Percentiles rank a stretch among this genome's conserved stretches.
Evolutionary conservation across 352 stramenopile species (phyloP).

Genomic region (Aphanomyces cochlioides): DNA sequence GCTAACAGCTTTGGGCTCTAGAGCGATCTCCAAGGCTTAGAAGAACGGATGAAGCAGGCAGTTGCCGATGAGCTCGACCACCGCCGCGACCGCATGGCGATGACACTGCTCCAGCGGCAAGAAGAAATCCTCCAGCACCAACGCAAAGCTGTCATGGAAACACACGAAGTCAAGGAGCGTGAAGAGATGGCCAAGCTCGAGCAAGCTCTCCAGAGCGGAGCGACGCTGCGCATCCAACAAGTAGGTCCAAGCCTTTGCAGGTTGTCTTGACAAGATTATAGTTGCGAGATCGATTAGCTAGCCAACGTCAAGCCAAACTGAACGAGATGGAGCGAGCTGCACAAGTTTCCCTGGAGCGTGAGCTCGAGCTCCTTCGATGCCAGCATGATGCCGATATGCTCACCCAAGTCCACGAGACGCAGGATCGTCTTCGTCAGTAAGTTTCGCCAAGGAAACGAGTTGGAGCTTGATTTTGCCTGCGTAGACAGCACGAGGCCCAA

Average conservation of each 20-base stretch:
- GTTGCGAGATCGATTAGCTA: conserved; percentile 5
- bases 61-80: not conserved
- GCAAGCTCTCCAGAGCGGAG: conserved; percentile 4
- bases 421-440: conserved; percentile 1
- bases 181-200: conserved; percentile 15
- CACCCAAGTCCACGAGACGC: not conserved
- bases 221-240: conserved; percentile 16
- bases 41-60: not conserved
- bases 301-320: conserved; percentile 1
- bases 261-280: not conserved
- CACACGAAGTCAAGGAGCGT: not conserved
- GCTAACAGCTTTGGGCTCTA: not conserved
- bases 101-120: not conserved
- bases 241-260: not conserved
- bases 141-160: not conserved
- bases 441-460: not conserved
- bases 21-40: not conserved
- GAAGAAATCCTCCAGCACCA: not conserved
- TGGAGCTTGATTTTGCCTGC: not conserved
- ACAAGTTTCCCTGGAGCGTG: not conserved
- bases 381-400: not conserved
- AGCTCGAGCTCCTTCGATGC: not conserved
- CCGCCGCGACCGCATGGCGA: not conserved
- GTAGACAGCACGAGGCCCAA: conserved; percentile 5
- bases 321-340: not conserved